Evolutionary conservation across 805 yeast genomes (phyloP).

Genomic region (Clavispora asparagi): DNA sequence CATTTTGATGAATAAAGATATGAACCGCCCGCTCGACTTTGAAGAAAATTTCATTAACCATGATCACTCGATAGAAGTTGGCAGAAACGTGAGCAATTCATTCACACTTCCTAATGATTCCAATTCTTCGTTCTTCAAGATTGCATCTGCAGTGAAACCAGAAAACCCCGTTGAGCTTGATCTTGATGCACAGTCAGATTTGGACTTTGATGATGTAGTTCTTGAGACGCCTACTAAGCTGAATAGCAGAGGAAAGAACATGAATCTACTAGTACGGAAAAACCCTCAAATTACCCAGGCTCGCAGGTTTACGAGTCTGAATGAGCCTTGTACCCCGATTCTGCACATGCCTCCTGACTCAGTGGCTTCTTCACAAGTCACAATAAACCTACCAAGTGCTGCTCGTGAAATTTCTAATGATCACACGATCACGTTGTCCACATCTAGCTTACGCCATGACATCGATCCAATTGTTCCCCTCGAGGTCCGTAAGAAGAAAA

Average conservation of each 20-base stretch:
- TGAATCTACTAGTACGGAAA: slow-evolving; percentile 4
- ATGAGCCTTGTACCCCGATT: slow-evolving; percentile 16
- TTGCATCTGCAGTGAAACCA: slow-evolving; percentile 16
- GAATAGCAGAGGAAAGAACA: slow-evolving; percentile 10
- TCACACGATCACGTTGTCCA: slow-evolving; percentile 7
- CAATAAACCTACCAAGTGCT: slow-evolving; percentile 11
- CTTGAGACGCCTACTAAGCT: slow-evolving; percentile 38
- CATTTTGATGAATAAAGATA: slow-evolving; percentile 24
- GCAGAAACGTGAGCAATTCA: slow-evolving; percentile 22
- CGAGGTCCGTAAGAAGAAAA: slow-evolving; percentile 2
- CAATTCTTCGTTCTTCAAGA: slow-evolving; percentile 28
- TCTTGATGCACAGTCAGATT: slow-evolving; percentile 15
- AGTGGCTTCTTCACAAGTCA: slow-evolving; percentile 17
- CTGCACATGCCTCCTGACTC: slow-evolving; percentile 17
- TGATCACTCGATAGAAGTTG: slow-evolving; percentile 33
- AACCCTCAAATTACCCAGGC: not conserved
- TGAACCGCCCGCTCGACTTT: slow-evolving; percentile 6
- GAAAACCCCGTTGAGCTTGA: slow-evolving; percentile 16
- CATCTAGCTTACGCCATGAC: not conserved
- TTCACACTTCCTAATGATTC: slow-evolving; percentile 27
- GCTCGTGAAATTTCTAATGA: slow-evolving; percentile 7
- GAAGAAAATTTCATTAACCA: slow-evolving; percentile 11
- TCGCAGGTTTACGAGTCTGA: slow-evolving; percentile 1
- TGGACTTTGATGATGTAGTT: slow-evolving; percentile 15
- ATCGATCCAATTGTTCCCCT: not conserved